Base-by-base conservation (phyloP, 805 yeast genomes). In the Sporopachydermia quercuum region DNA sequence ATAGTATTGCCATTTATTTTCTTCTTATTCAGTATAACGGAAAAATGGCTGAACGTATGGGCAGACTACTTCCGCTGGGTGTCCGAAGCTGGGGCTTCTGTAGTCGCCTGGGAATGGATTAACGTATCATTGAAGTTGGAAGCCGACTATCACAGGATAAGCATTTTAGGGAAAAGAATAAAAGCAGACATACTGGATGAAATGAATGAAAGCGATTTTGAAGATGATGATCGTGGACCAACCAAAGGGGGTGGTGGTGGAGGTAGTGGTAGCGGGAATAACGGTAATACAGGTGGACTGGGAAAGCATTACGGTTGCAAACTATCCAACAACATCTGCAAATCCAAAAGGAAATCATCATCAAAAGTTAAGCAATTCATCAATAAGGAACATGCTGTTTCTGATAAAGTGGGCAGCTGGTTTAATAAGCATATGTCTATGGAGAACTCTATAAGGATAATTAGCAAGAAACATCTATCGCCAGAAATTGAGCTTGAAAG, bases 91-190 rank as follows among this genome's bases (percentile, higher is more conserved):
- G 62, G 73, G 27, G 55, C 74, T 3, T 57, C 68, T 14, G 70
- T 76, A 1, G 61, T 72, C 16, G 63, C 74, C 1, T 77, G 82
- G 79, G 84, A 78, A 55, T 74, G 84, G 78, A 54, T 75, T 5
- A 70, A 62, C 48, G 66, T 73, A 36, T 72, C 76, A 35, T 67
- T 70, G 45, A 49, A 62, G 14, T 50, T 70, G 35, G 78, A 74
- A 44, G 62, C 65, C 44, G 55, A 64, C 19, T 53, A 60, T 18
- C 84, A 78, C 45, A 58, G 66, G 38, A 59, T 61, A 45, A 78
- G 78, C 1, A 71, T 79, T 5, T 63, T 78, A 37, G 87, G 87
- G 0, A 62, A 85, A 43, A 63, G 71, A 44, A 67, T 76, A 19
- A 57, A 62, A 38, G 75, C 71, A 38, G 73, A 69, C 41, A 59